phyloP scores from a whole-genome alignment of 768 basidiomycete species.

The Pleurotus tuber-regium region DNA sequence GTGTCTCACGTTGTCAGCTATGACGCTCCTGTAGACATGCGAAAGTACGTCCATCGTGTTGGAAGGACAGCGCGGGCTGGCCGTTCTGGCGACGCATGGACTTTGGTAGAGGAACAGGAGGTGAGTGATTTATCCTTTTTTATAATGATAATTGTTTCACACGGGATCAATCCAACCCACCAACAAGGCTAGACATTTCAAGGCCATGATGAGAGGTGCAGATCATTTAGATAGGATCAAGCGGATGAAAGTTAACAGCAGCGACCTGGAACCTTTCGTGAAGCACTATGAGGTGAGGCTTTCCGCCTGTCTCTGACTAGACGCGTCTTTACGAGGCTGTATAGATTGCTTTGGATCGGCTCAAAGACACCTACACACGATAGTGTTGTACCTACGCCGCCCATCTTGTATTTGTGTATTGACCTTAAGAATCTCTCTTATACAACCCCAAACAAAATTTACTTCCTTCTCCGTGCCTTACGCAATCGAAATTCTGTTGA shows the following conservation, averaged over 20 bases:
- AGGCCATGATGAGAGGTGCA: constrained; percentile 70
- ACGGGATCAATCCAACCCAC: background rate
- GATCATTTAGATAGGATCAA: constrained; percentile 70
- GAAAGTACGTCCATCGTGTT: constrained; percentile 97
- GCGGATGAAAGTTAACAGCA: constrained; percentile 60
- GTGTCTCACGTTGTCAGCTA: constrained; percentile 94
- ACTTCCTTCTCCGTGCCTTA: background rate
- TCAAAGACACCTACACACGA: constrained; percentile 38
- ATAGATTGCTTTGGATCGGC: constrained; percentile 35
- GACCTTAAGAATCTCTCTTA: too few relatives aligned
- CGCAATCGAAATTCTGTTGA: too few relatives aligned
- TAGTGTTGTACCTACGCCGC: too few relatives aligned
- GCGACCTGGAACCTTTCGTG: constrained; percentile 53
- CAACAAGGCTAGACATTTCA: constrained; percentile 81
- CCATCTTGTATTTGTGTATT: too few relatives aligned
- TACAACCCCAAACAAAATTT: too few relatives aligned
- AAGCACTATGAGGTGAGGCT: constrained; percentile 65
- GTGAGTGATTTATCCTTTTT: constrained; percentile 29
- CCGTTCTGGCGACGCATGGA: constrained; percentile 86
- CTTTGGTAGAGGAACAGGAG: constrained; percentile 93
- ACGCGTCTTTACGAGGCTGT: constrained; percentile 1
- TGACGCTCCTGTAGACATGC: constrained; percentile 95
- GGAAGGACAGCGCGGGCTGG: constrained; percentile 96
- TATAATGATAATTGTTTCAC: background rate
- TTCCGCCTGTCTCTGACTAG: background rate